Percentiles rank a stretch among this genome's conserved stretches.
Conservation (phyloP, 768 basidiomycete genomes). For the Naganishia onofrii region DNA sequence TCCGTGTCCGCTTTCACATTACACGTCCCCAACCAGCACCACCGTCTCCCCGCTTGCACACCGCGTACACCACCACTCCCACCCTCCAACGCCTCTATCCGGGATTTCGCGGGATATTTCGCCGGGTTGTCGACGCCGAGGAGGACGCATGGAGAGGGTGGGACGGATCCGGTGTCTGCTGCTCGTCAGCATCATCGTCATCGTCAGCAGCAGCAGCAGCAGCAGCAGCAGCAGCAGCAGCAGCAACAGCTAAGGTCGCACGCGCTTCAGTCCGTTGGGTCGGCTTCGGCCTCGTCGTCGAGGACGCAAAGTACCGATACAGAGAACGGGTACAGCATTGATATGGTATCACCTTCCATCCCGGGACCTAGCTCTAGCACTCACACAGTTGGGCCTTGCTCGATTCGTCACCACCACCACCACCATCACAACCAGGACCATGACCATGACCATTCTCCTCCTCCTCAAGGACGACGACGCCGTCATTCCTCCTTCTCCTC, state of each 20-base stretch:
- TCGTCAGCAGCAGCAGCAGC: no score
- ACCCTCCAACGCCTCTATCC: conserved; percentile 14
- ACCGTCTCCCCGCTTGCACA: neutral
- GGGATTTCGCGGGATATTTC: conserved; percentile 19
- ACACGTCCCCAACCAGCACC: no score
- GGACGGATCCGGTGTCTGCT: neutral
- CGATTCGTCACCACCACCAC: no score
- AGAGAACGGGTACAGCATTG: conserved; percentile 4
- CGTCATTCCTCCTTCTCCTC: conserved; percentile 5
- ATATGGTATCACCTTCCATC: conserved; percentile 11
- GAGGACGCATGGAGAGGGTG: neutral
- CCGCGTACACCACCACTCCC: conserved; percentile 15
- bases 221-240: no score
- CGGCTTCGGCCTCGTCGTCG: no score
- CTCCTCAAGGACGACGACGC: neutral
- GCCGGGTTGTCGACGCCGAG: neutral
- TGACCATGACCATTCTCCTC: no score
- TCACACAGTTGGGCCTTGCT: no score
- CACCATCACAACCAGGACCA: no score
- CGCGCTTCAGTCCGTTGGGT: no score
- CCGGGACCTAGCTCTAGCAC: no score
- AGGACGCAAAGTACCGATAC: conserved; percentile 11
- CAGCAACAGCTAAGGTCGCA: no score
- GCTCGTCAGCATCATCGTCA: neutral
- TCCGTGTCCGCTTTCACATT: no score